Percentiles rank a stretch among this genome's conserved stretches.
Evolutionary conservation across 2,329 filamentous ascomycete genomes (phyloP).

Genomic region (Penicillium sp.): DNA sequence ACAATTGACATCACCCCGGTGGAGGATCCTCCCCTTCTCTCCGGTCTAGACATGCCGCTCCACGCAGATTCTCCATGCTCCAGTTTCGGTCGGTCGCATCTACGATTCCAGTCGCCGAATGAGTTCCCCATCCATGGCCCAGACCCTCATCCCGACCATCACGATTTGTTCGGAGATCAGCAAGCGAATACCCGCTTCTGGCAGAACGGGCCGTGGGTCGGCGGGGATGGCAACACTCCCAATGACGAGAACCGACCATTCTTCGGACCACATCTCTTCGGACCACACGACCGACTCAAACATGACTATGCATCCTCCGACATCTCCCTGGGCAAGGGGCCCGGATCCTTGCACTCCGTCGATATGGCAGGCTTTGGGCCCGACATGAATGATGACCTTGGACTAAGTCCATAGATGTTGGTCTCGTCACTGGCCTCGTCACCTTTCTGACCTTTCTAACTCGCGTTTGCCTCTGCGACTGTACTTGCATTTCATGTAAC

Average conservation of each 20-base stretch:
- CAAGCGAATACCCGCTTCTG: constrained; percentile 40
- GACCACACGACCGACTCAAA: constrained; percentile 36
- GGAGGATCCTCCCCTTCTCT: constrained; percentile 29
- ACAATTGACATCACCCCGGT: constrained; percentile 38
- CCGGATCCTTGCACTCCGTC: constrained; percentile 38
- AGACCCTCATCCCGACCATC: constrained; percentile 33
- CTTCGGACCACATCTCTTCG: constrained; percentile 34
- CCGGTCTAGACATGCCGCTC: constrained; percentile 32
- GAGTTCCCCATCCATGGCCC: constrained; percentile 34
- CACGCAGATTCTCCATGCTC: constrained; percentile 38
- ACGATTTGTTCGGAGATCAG: constrained; percentile 39
- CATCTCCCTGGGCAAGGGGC: constrained; percentile 36
- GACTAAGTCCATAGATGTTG: constrained; percentile 33
- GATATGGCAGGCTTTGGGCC: constrained; percentile 40
- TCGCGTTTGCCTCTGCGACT: constrained; percentile 23
- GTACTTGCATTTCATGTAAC: constrained; percentile 33
- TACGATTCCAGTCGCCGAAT: constrained; percentile 37
- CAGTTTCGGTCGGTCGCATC: constrained; percentile 36
- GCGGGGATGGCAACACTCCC: constrained; percentile 36
- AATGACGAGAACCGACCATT: constrained; percentile 38
- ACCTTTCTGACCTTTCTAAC: constrained; percentile 7
- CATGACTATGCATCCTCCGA: constrained; percentile 40
- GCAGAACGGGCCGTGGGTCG: constrained; percentile 38
- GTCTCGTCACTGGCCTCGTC: background rate
- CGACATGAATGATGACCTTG: constrained; percentile 33